Conservation (phyloP, 805 yeast species). For the Isabelozyma rhagii region DNA sequence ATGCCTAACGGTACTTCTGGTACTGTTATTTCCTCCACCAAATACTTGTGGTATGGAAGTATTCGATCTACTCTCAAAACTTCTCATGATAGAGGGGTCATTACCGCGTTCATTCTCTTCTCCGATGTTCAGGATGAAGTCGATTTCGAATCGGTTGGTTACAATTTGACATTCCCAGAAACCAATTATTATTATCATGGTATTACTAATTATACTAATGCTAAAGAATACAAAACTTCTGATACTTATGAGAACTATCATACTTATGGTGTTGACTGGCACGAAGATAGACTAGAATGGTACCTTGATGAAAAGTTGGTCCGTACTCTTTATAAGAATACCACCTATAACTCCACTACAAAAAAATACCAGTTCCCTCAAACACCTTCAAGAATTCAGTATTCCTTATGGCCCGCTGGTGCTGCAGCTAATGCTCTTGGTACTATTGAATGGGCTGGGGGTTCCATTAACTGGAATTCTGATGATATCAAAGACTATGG, state of each 20-base stretch:
- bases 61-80: conserved; percentile 66
- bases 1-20: conserved; percentile 79
- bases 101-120: conserved; percentile 75
- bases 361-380: conserved; percentile 61
- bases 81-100: conserved; percentile 75
- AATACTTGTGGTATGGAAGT: conserved; percentile 86
- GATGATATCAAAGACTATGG: conserved; percentile 71
- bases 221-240: conserved; percentile 37
- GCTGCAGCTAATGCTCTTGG: conserved; percentile 50
- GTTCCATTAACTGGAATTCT: conserved; percentile 78
- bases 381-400: conserved; percentile 70
- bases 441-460: conserved; percentile 86
- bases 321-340: conserved; percentile 61
- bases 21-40: conserved; percentile 75
- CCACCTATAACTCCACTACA: conserved; percentile 62
- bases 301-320: conserved; percentile 62
- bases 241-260: conserved; percentile 70
- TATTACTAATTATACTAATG: conserved; percentile 62
- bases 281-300: conserved; percentile 70
- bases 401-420: conserved; percentile 82
- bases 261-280: conserved; percentile 78
- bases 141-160: conserved; percentile 85
- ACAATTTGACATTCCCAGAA: conserved; percentile 62
- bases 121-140: conserved; percentile 89
- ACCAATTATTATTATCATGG: conserved; percentile 82